phyloP scores from a whole-genome alignment of 257 asterid species.

The Solanum paucissectum region DNA sequence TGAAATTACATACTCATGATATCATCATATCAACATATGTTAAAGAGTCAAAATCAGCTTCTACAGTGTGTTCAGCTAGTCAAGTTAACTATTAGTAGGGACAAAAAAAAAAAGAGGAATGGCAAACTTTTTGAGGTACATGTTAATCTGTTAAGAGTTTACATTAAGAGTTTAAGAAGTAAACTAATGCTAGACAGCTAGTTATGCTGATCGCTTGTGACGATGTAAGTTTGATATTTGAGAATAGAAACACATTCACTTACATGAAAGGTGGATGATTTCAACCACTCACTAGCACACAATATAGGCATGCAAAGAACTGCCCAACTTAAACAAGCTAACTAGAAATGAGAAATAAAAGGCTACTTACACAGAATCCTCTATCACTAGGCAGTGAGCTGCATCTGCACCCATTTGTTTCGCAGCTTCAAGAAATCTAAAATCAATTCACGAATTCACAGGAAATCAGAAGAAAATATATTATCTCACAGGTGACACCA shows the following conservation, averaged over 20 bases:
- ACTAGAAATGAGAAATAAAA: neutral
- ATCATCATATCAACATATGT: neutral
- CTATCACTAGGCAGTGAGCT: slow-evolving; percentile 68
- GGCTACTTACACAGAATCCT: slow-evolving; percentile 69
- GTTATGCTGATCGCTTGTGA: neutral
- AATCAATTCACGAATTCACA: slow-evolving; percentile 3
- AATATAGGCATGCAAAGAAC: neutral
- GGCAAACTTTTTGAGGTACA: neutral
- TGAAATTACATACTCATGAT: neutral
- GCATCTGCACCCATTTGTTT: slow-evolving; percentile 60
- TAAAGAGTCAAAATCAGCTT: neutral
- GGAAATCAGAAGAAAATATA: neutral
- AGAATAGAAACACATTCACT: neutral
- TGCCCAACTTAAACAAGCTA: neutral
- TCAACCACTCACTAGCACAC: neutral
- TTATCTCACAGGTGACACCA: neutral
- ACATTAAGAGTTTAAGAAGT: neutral
- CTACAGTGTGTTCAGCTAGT: neutral
- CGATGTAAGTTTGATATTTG: neutral
- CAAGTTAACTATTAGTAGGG: neutral
- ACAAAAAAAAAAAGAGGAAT: neutral
- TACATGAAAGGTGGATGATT: neutral
- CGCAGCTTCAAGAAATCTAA: slow-evolving; percentile 91
- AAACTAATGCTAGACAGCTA: neutral
- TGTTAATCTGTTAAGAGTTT: neutral